phyloP scores from a whole-genome alignment of 2,329 filamentous ascomycete species.

The Rutstroemia sp. region DNA sequence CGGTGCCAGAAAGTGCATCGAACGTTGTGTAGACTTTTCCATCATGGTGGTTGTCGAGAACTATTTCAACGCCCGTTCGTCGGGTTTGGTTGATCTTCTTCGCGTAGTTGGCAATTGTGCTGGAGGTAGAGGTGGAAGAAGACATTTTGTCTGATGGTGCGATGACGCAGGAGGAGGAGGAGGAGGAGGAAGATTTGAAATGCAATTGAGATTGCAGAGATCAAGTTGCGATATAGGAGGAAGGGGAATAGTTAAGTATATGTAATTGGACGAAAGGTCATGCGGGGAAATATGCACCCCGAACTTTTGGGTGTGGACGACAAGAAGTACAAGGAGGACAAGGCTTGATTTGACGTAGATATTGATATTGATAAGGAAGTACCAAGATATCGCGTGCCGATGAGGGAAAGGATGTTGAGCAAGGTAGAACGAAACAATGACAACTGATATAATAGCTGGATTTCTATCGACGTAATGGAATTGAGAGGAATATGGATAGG shows the following conservation, averaged over 20 bases:
- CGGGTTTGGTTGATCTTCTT: slow-evolving; percentile 17
- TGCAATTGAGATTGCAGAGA: too few relatives aligned
- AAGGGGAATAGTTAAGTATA: neutral
- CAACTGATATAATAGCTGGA: too few relatives aligned
- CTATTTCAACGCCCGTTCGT: slow-evolving; percentile 24
- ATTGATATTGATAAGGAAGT: slow-evolving; percentile 6
- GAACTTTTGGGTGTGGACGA: neutral
- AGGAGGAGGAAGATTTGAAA: neutral
- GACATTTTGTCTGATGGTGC: slow-evolving; percentile 15
- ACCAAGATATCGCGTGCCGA: neutral
- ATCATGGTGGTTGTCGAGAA: slow-evolving; percentile 21
- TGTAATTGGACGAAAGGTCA: neutral
- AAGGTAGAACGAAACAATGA: too few relatives aligned
- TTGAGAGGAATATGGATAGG: too few relatives aligned
- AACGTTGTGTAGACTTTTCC: slow-evolving; percentile 27
- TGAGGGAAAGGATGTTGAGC: too few relatives aligned
- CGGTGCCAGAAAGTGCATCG: slow-evolving; percentile 24
- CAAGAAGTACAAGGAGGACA: neutral
- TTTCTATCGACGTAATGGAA: too few relatives aligned
- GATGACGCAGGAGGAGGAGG: neutral
- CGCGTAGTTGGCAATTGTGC: slow-evolving; percentile 22
- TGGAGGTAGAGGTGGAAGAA: slow-evolving; percentile 18
- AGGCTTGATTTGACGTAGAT: neutral
- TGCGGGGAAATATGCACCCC: slow-evolving; percentile 7
- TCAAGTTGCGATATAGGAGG: neutral